Conservation (phyloP, 768 basidiomycete genomes). For the Amanita exitialis region DNA sequence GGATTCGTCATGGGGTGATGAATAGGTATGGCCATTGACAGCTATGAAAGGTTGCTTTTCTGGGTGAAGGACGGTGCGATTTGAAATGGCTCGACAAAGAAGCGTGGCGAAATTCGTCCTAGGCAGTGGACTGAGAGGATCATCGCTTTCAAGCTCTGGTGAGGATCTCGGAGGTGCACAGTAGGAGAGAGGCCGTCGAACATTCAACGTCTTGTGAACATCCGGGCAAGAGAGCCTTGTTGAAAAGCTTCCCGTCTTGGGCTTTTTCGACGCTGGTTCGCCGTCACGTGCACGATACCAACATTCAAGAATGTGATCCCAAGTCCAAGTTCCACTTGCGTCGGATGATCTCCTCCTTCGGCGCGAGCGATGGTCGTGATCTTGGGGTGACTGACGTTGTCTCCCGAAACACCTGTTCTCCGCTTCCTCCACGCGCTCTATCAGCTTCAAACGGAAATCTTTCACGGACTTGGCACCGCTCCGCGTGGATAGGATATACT, state of each 20-base stretch:
- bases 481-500: slow-evolving; percentile 9
- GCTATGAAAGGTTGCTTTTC: background rate
- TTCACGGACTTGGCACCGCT: slow-evolving; percentile 17
- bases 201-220: background rate
- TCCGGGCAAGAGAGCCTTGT: background rate
- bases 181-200: background rate
- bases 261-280: background rate
- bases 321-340: background rate
- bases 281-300: background rate
- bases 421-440: slow-evolving; percentile 39
- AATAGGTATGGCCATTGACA: background rate
- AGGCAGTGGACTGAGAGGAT: background rate
- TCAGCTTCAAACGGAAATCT: slow-evolving; percentile 27
- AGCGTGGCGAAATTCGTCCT: slow-evolving; percentile 1
- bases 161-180: background rate
- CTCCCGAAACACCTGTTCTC: slow-evolving; percentile 36
- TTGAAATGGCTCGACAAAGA: slow-evolving; percentile 1
- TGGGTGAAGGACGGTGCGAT: slow-evolving; percentile 2
- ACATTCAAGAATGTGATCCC: slow-evolving; percentile 2
- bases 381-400: background rate
- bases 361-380: background rate
- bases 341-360: background rate
- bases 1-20: background rate
- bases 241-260: background rate
- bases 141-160: background rate